A percentile compares a stretch with the other conserved stretches of the same genome.
phyloP scores from a whole-genome alignment of 2,329 filamentous ascomycete genomes.

The Talaromyces sp. region DNA sequence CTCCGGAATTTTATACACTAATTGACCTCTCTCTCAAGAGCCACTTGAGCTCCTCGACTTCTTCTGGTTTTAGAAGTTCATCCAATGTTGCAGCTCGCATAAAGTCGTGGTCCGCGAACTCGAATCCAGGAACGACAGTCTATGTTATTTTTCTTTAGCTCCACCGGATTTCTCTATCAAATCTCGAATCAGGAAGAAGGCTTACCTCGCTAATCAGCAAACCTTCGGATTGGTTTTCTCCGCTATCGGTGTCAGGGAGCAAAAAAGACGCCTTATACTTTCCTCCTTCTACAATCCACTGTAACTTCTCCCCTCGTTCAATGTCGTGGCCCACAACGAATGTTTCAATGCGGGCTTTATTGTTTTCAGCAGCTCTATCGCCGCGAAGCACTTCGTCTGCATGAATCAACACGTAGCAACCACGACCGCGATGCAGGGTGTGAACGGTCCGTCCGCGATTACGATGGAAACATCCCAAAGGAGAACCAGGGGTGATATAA shows the following conservation, averaged over 20 bases:
- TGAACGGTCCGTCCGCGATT: slow-evolving; percentile 61
- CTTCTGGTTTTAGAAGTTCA: slow-evolving; percentile 49
- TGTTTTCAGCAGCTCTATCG: slow-evolving; percentile 14
- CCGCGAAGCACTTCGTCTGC: slow-evolving; percentile 40
- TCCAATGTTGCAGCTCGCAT: slow-evolving; percentile 48
- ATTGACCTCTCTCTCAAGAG: slow-evolving; percentile 24
- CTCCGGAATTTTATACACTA: slow-evolving; percentile 13
- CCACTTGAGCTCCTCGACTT: slow-evolving; percentile 44
- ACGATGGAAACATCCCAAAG: slow-evolving; percentile 58
- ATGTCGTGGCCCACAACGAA: slow-evolving; percentile 60
- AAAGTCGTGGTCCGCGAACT: slow-evolving; percentile 64
- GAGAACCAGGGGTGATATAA: slow-evolving; percentile 52
- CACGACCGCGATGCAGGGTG: slow-evolving; percentile 59
- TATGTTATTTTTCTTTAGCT: slow-evolving; percentile 15
- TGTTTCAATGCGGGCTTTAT: slow-evolving; percentile 53
- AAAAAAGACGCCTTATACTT: slow-evolving; percentile 63
- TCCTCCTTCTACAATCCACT: slow-evolving; percentile 65
- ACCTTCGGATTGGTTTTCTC: slow-evolving; percentile 40
- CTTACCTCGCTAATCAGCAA: slow-evolving; percentile 59
- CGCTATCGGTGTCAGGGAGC: slow-evolving; percentile 42
- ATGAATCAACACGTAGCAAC: slow-evolving; percentile 61
- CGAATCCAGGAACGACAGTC: slow-evolving; percentile 64
- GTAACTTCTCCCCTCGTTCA: slow-evolving; percentile 54
- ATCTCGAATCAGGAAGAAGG: neutral
- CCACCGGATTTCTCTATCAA: neutral